Base-by-base conservation (phyloP, 2,329 filamentous ascomycete species). In the Hypoxylon sp. region DNA sequence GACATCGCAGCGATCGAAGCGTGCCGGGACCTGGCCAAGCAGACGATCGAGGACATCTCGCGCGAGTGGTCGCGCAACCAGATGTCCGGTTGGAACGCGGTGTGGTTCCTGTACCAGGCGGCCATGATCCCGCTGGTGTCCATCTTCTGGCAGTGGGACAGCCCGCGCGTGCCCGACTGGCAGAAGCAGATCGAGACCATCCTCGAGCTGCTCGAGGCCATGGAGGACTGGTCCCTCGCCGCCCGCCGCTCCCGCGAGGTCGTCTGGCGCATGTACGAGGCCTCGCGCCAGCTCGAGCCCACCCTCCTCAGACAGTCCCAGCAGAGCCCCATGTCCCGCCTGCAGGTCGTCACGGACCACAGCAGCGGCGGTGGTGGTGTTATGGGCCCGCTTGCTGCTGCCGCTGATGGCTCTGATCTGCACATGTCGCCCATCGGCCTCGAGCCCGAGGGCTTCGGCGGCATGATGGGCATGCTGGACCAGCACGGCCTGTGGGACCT, bases 71-170 rank as follows among this genome's bases (percentile, higher is more conserved):
- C 87, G 50, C 87, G 89, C 50, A 92, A 93, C 75, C 88, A 93
- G 75, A 92, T 94, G 81, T 89, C 88, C 0, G 92, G 92, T 7
- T 94, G 92, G 92, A 93, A 93, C 76, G 92, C 90, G 0, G 91
- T 92, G 2, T 94, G 92, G 91, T 91, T 93, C 79, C 86, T 93
- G 65, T 94, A 93, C 80, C 92, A 94, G 78, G 91, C 92, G 0
- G 89, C 88, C 69, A 92, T 94, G 89, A 89, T 94, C 7, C 92
- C 92, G 0, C 85, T 95, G 1, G 87, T 95, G 10, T 91, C 88
- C 21, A 83, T 94, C 11, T 93, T 93, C 77, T 91, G 88, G 83
- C 90, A 93, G 76, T 83, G 82, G 79, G 81, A 83, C 64, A 84
- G 80, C 74, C 81, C 83, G 8, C 80, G 80, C 35, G 82, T 85